Conservation (phyloP, 768 basidiomycete genomes). For the Mycena sanguinolenta region DNA sequence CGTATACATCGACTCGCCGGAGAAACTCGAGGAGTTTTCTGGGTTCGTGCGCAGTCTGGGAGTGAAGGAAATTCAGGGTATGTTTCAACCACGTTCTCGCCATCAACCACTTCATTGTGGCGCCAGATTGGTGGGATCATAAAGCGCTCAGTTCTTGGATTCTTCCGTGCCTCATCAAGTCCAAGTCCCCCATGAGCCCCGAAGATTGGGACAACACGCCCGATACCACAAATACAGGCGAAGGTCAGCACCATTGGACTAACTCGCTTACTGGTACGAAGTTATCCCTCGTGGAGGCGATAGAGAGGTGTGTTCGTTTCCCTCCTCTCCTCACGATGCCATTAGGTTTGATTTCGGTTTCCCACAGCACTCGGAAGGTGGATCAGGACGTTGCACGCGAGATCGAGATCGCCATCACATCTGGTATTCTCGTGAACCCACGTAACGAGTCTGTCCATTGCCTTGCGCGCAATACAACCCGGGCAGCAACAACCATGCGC, state of each 20-base stretch:
- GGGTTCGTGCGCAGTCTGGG: background rate
- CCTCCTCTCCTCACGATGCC: background rate
- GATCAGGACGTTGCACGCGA: slow-evolving; percentile 26
- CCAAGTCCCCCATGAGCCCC: background rate
- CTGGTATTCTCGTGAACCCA: slow-evolving; percentile 30
- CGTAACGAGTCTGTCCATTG: slow-evolving; percentile 22
- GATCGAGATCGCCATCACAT: slow-evolving; percentile 10
- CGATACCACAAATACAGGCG: background rate
- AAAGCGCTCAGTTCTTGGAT: background rate
- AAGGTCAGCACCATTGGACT: background rate
- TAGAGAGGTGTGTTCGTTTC: background rate
- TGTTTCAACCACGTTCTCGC: background rate
- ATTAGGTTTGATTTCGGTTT: background rate
- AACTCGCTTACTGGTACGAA: background rate
- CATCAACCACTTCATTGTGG: background rate
- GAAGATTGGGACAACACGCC: slow-evolving; percentile 1
- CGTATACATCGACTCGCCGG: background rate
- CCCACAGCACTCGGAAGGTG: slow-evolving; percentile 18
- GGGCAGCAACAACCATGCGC: background rate
- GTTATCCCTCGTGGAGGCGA: background rate
- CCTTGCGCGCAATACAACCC: slow-evolving; percentile 2
- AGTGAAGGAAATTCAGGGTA: background rate
- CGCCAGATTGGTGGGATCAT: background rate
- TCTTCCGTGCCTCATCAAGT: background rate
- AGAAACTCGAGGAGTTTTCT: background rate